These are phyloP conservation scores for Cymodocea nodosa DNA, from an alignment of 116 monocot genomes.

Conservation along the genomic window DNA sequence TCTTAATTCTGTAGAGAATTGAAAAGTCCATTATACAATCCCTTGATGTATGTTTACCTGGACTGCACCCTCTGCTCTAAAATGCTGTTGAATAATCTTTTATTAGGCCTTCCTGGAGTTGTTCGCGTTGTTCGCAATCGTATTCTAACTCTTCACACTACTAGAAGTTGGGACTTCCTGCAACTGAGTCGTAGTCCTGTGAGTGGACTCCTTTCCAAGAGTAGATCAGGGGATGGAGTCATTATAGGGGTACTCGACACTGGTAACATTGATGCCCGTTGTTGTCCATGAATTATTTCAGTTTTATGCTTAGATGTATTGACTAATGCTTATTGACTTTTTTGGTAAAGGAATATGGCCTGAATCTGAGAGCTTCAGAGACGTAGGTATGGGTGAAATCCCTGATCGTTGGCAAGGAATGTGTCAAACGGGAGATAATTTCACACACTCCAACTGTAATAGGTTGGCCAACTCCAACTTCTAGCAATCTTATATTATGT, in stretches of 20 bases:
- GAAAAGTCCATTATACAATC: too few species aligned
- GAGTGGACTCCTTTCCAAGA: slow-evolving; percentile 22
- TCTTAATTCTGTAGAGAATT: too few species aligned
- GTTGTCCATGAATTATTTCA: background rate
- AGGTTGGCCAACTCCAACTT: background rate
- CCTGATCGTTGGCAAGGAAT: slow-evolving; percentile 10
- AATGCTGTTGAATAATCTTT: background rate
- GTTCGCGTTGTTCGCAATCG: slow-evolving; percentile 38
- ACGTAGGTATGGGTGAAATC: slow-evolving; percentile 5
- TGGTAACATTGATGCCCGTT: slow-evolving; percentile 14
- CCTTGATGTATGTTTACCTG: too few species aligned
- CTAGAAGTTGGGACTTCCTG: slow-evolving; percentile 69
- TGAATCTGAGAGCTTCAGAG: slow-evolving; percentile 9
- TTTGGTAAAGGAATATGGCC: slow-evolving; percentile 12
- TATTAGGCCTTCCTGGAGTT: slow-evolving; percentile 41
- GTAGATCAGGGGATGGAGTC: slow-evolving; percentile 28
- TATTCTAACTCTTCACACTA: slow-evolving; percentile 45
- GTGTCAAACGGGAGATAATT: slow-evolving; percentile 12
- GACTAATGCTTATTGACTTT: too few species aligned
- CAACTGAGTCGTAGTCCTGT: slow-evolving; percentile 14
- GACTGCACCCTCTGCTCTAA: background rate
- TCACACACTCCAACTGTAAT: slow-evolving; percentile 6
- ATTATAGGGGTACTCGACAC: slow-evolving; percentile 58
- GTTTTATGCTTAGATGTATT: background rate
- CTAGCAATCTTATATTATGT: too few species aligned